Conservation (phyloP, 2,329 filamentous ascomycete species). For the Hortaea sp. region DNA sequence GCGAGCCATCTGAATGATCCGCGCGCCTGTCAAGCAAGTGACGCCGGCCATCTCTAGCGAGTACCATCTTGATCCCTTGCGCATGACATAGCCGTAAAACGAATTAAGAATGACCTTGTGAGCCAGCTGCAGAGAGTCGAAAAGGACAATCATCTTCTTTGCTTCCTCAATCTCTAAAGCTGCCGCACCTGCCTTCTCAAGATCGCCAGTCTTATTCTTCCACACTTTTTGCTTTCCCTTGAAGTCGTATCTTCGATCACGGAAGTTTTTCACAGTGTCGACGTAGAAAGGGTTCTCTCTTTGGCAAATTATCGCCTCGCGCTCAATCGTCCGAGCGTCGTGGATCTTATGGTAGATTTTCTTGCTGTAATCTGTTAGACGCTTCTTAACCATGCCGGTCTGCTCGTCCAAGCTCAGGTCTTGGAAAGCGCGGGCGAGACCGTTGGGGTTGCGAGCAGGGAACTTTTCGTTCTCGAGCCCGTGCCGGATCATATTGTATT, state of each 20-base stretch:
- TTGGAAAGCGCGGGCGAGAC: constrained; percentile 63
- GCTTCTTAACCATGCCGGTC: constrained; percentile 68
- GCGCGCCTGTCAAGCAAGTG: constrained; percentile 89
- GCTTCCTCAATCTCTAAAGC: constrained; percentile 74
- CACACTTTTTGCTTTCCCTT: constrained; percentile 97
- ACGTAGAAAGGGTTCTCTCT: constrained; percentile 98
- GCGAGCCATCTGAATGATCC: constrained; percentile 92
- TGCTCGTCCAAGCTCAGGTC: constrained; percentile 78
- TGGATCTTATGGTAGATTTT: constrained; percentile 99
- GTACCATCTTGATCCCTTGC: constrained; percentile 97
- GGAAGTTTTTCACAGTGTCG: constrained; percentile 88
- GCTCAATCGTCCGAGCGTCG: constrained; percentile 81
- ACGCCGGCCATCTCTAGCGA: constrained; percentile 99
- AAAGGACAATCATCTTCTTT: constrained; percentile 97
- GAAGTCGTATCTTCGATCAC: constrained; percentile 95
- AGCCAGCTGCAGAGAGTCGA: constrained; percentile 88
- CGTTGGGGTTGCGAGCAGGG: constrained; percentile 64
- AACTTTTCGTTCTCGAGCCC: constrained; percentile 88
- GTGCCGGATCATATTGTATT: constrained; percentile 98
- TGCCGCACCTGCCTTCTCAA: constrained; percentile 73
- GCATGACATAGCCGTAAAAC: constrained; percentile 99
- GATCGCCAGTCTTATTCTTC: constrained; percentile 87
- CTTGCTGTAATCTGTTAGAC: constrained; percentile 85
- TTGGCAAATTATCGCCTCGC: constrained; percentile 96
- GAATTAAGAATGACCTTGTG: constrained; percentile 99